These are phyloP conservation scores for Neurospora sublineolata DNA, from an alignment of 495 filamentous ascomycete species.

Conservation along the genomic window DNA sequence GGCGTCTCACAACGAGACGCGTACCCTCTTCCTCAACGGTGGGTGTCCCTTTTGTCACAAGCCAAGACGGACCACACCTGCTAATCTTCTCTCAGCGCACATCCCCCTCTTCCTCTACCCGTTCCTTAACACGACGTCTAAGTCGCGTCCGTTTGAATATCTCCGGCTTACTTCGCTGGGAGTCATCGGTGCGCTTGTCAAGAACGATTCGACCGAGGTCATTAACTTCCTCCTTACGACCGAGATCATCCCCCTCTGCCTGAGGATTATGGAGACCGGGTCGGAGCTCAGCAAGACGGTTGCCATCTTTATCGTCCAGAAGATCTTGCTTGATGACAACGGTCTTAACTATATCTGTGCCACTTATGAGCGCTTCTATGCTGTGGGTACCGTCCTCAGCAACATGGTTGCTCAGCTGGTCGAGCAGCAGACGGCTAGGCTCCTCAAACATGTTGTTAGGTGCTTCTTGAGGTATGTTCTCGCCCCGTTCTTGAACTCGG, in stretches of 20 bases:
- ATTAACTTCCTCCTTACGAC: constrained; percentile 99
- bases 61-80: neutral
- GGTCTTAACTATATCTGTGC: constrained; percentile 98
- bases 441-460: constrained; percentile 95
- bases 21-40: constrained; percentile 87
- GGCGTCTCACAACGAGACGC: constrained; percentile 92
- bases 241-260: constrained; percentile 95
- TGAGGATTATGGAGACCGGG: constrained; percentile 98
- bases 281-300: constrained; percentile 98
- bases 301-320: constrained; percentile 99
- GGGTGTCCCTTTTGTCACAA: constrained; percentile 14
- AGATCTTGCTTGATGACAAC: constrained; percentile 93
- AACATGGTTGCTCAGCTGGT: constrained; percentile 98
- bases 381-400: constrained; percentile 91
- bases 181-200: constrained; percentile 93
- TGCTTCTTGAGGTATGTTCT: constrained; percentile 79
- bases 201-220: constrained; percentile 97
- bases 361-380: constrained; percentile 98
- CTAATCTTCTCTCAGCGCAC: constrained; percentile 53
- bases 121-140: constrained; percentile 97
- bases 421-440: constrained; percentile 89
- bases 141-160: constrained; percentile 96
- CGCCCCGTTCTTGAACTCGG: neutral
- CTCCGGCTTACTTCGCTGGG: constrained; percentile 94
- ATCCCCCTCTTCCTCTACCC: constrained; percentile 97